Percentiles rank a stretch among this genome's conserved stretches.
Evolutionary conservation across 1,284 basidiomycete genomes (phyloP).

Genomic region (Inonotus obliquus): DNA sequence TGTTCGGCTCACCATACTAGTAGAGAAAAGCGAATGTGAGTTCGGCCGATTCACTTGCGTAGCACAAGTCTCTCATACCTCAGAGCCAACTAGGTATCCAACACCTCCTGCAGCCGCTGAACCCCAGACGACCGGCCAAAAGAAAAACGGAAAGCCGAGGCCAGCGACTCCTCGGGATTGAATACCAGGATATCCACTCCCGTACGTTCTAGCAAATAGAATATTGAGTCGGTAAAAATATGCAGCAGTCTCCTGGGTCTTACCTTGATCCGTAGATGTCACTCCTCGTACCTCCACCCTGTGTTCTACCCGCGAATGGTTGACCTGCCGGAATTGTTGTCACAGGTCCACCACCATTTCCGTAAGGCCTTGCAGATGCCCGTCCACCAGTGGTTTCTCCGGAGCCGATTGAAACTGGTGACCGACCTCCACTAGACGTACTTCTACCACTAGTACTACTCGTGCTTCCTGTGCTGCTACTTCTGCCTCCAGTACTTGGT

Average conservation of each 20-base stretch:
- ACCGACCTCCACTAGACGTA: constrained; percentile 21
- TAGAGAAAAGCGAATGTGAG: neutral
- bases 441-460: constrained; percentile 25
- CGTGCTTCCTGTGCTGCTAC: constrained; percentile 22
- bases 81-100: constrained; percentile 39
- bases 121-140: constrained; percentile 57
- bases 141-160: constrained; percentile 50
- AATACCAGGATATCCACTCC: constrained; percentile 53
- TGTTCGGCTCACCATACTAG: constrained; percentile 52
- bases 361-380: constrained; percentile 28
- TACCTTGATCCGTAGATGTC: constrained; percentile 35
- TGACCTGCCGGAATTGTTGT: constrained; percentile 37
- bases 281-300: constrained; percentile 37
- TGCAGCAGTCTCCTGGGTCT: neutral
- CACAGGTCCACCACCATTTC: constrained; percentile 32
- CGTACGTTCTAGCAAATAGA: constrained; percentile 39
- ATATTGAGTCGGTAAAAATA: neutral
- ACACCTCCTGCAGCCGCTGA: constrained; percentile 24
- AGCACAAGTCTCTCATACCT: constrained; percentile 32
- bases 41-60: neutral
- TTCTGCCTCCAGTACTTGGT: constrained; percentile 27
- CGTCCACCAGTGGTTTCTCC: constrained; percentile 4
- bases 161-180: constrained; percentile 38
- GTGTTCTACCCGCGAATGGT: constrained; percentile 37
- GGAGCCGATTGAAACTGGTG: constrained; percentile 19